A percentile compares a stretch with the other conserved stretches of the same genome.
These are phyloP conservation scores for Cunninghamia lanceolata DNA, from an alignment of 75 land plant species.

Conservation along the genomic window DNA sequence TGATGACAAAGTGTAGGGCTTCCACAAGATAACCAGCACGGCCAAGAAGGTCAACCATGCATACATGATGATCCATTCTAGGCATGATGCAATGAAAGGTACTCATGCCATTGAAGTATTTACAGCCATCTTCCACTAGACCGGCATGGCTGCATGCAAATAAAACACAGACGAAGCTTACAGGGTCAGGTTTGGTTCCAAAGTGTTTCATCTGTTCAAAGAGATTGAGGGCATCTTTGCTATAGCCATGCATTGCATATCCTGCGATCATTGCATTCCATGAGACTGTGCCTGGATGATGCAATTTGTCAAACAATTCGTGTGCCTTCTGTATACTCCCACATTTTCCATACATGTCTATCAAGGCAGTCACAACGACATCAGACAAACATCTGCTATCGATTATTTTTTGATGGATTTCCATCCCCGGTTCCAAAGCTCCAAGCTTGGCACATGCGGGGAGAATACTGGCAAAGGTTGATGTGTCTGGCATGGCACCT, in stretches of 20 bases:
- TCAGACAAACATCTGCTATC: slow-evolving; percentile 9
- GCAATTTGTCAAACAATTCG: slow-evolving; percentile 4
- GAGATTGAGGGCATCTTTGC: not conserved
- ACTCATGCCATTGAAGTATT: slow-evolving; percentile 9
- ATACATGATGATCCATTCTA: slow-evolving; percentile 6
- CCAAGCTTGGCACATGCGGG: slow-evolving; percentile 16
- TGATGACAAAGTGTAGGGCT: slow-evolving; percentile 13
- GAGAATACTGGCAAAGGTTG: slow-evolving; percentile 19
- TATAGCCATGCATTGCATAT: slow-evolving; percentile 6
- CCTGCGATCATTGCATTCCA: slow-evolving; percentile 15
- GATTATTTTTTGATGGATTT: slow-evolving; percentile 15
- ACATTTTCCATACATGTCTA: slow-evolving; percentile 18
- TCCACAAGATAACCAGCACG: slow-evolving; percentile 19
- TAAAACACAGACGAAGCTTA: slow-evolving; percentile 2
- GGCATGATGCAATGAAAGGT: not conserved
- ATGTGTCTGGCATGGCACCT: slow-evolving; percentile 21
- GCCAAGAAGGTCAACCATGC: slow-evolving; percentile 22
- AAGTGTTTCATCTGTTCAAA: slow-evolving; percentile 2
- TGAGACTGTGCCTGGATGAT: not conserved
- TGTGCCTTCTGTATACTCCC: slow-evolving; percentile 6
- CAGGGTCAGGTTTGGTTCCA: slow-evolving; percentile 3
- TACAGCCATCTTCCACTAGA: slow-evolving; percentile 8
- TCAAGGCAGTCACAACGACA: slow-evolving; percentile 11
- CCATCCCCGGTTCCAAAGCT: slow-evolving; percentile 17
- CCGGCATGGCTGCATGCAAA: slow-evolving; percentile 20